These are phyloP conservation scores for Paecilomyces fulvus DNA, from an alignment of 2,329 filamentous ascomycete genomes.

Conservation along the genomic window DNA sequence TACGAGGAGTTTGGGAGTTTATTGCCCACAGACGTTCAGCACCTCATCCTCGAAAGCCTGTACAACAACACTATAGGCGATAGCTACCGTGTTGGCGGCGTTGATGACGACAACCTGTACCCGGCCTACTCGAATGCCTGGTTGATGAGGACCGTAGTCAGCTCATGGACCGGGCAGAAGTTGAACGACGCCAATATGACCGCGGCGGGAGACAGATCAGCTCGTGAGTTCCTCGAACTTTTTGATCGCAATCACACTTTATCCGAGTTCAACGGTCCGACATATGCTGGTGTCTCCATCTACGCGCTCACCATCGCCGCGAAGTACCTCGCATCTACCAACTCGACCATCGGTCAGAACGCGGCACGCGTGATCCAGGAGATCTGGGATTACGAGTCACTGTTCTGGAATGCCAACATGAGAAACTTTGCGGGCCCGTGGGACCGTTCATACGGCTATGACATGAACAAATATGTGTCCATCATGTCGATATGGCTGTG, in stretches of 20 bases:
- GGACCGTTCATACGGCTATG: slow-evolving; percentile 56
- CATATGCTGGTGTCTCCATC: slow-evolving; percentile 55
- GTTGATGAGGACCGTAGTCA: slow-evolving; percentile 27
- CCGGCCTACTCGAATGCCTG: slow-evolving; percentile 52
- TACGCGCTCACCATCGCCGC: slow-evolving; percentile 51
- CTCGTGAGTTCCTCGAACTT: slow-evolving; percentile 47
- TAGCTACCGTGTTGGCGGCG: slow-evolving; percentile 52
- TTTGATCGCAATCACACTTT: slow-evolving; percentile 50
- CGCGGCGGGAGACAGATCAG: slow-evolving; percentile 47
- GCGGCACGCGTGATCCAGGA: slow-evolving; percentile 17
- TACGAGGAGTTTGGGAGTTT: slow-evolving; percentile 51
- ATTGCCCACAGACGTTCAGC: slow-evolving; percentile 25
- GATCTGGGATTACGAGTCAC: too few relatives aligned
- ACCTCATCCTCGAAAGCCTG: slow-evolving; percentile 46
- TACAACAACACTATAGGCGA: slow-evolving; percentile 51
- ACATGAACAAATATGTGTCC: slow-evolving; percentile 55
- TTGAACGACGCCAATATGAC: slow-evolving; percentile 53
- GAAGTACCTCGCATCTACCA: slow-evolving; percentile 46
- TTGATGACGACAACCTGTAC: slow-evolving; percentile 54
- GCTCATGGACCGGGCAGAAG: slow-evolving; percentile 47
- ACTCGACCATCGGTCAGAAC: slow-evolving; percentile 46
- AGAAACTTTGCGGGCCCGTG: slow-evolving; percentile 57
- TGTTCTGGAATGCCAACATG: slow-evolving; percentile 38
- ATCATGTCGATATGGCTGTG: slow-evolving; percentile 53
- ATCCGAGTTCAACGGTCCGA: slow-evolving; percentile 55